A percentile compares a stretch with the other conserved stretches of the same genome.
phyloP scores from a whole-genome alignment of 2,329 filamentous ascomycete genomes.

The Ascochyta fabae region DNA sequence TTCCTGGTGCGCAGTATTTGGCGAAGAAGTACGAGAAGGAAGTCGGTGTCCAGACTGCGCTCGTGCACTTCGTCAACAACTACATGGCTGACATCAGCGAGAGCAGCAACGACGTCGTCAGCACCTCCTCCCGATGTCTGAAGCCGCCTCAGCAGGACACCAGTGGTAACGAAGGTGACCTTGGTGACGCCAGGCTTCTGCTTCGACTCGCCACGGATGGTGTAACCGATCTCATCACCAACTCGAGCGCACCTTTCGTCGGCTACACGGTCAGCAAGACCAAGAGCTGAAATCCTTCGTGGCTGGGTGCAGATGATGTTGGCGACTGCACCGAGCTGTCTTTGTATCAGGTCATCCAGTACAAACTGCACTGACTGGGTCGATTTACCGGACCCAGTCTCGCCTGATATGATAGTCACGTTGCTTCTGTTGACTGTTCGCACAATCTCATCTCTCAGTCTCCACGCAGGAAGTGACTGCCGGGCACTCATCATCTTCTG shows the following conservation, averaged over 20 bases:
- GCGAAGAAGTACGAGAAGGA: slow-evolving; percentile 83
- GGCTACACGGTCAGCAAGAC: slow-evolving; percentile 90
- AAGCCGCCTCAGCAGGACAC: slow-evolving; percentile 87
- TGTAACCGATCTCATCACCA: slow-evolving; percentile 88
- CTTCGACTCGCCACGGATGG: slow-evolving; percentile 88
- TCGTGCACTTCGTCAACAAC: slow-evolving; percentile 98
- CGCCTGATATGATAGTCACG: slow-evolving; percentile 95
- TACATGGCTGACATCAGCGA: slow-evolving; percentile 91
- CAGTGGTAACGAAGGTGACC: slow-evolving; percentile 95
- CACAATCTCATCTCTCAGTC: slow-evolving; percentile 77
- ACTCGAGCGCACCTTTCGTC: slow-evolving; percentile 85
- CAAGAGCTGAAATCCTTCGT: slow-evolving; percentile 89
- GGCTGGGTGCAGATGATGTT: slow-evolving; percentile 98
- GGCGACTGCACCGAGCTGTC: slow-evolving; percentile 74
- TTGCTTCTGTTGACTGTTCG: slow-evolving; percentile 76
- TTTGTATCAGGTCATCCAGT: slow-evolving; percentile 84
- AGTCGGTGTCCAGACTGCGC: slow-evolving; percentile 91
- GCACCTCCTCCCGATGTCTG: slow-evolving; percentile 84
- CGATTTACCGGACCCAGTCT: slow-evolving; percentile 96
- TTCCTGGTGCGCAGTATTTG: slow-evolving; percentile 77
- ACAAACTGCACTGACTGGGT: slow-evolving; percentile 97
- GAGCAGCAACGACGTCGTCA: slow-evolving; percentile 78
- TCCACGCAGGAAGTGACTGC: slow-evolving; percentile 84
- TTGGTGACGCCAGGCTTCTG: slow-evolving; percentile 73
- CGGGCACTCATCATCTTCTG: slow-evolving; percentile 77